Base-by-base conservation (phyloP, 1,284 basidiomycete genomes). In the Apiotrichum montevideense region DNA sequence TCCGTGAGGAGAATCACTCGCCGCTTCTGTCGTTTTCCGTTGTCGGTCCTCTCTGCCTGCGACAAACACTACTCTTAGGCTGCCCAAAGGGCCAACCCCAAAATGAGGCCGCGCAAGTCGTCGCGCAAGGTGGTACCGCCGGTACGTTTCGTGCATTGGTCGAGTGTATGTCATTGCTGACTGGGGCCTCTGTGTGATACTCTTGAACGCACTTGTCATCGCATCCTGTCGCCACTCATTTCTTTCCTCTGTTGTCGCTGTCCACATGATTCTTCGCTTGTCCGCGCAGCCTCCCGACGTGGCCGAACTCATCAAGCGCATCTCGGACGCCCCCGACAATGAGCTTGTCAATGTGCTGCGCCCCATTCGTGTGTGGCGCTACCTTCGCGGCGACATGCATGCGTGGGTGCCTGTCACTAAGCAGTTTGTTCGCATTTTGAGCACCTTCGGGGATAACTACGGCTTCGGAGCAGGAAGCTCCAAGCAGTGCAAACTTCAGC, bases 381-480 rank as follows among this genome's bases (percentile, higher is more conserved):
- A 91, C 87, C 91, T 94, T 34, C 84, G 96, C 63, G 95, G 93
- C 57, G 96, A 99, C 80, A 83, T 99, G 58, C 92, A 97, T 78
- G 87, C 90, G 57, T 99, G 96, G 96, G 87, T 91, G 69, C 86
- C 86, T 69, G 89, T 94, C 57, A 84, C 98, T 50, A 95, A 99
- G 80, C 88, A 90, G 73, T 95, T 98, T 74, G 96, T 98, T 77
- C 79, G 80, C 58, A 85, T 96, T 62, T 82, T 98, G 62, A 91
- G 89, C 70, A 83, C 85, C 48, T 81, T 87, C 62, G 88, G 95
- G 73, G 82, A 82, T 61, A 86, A 87, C 76, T 95, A 98, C 75
- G 69, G 71, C 46, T 65, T 80, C 29, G 61, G 62, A 39, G 35
- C 41, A 21, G 48, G 52, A 8, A 52, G 55, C 46, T 48, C 44